These are phyloP conservation scores for Isabelozyma heimii DNA, from an alignment of 805 yeast genomes.

Conservation along the genomic window DNA sequence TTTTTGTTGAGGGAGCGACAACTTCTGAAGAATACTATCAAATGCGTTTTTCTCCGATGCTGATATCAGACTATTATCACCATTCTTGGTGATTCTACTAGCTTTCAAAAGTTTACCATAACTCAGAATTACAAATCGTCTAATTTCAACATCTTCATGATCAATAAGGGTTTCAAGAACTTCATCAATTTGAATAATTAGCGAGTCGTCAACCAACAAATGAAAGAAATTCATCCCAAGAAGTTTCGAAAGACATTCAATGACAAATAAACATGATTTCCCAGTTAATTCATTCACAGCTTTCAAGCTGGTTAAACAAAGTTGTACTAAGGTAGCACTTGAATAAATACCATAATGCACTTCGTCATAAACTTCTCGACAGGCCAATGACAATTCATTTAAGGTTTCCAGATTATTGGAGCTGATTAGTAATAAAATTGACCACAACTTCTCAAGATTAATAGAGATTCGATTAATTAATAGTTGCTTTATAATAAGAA, in stretches of 20 bases:
- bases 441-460: conserved; percentile 21
- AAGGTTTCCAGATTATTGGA: conserved; percentile 4
- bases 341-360: conserved; percentile 23
- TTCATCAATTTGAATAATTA: conserved; percentile 25
- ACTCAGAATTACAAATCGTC: conserved; percentile 35
- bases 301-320: not conserved
- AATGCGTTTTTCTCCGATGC: conserved; percentile 11
- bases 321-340: not conserved
- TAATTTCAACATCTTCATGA: conserved; percentile 31
- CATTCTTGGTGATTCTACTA: conserved; percentile 12
- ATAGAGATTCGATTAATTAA: conserved; percentile 23
- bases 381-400: conserved; percentile 21
- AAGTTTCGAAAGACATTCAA: conserved; percentile 25
- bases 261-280: conserved; percentile 11
- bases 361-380: conserved; percentile 30
- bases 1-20: conserved; percentile 43
- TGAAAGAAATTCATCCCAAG: conserved; percentile 15
- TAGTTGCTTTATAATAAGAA: conserved; percentile 34
- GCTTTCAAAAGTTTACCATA: conserved; percentile 35
- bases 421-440: conserved; percentile 17
- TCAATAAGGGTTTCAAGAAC: conserved; percentile 22
- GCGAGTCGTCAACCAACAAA: conserved; percentile 13
- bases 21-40: conserved; percentile 30
- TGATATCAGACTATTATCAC: conserved; percentile 9
- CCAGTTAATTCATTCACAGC: not conserved